Percentiles rank a stretch among this genome's conserved stretches.
phyloP scores from a whole-genome alignment of 495 filamentous ascomycete species.

The Penicillium taxi region DNA sequence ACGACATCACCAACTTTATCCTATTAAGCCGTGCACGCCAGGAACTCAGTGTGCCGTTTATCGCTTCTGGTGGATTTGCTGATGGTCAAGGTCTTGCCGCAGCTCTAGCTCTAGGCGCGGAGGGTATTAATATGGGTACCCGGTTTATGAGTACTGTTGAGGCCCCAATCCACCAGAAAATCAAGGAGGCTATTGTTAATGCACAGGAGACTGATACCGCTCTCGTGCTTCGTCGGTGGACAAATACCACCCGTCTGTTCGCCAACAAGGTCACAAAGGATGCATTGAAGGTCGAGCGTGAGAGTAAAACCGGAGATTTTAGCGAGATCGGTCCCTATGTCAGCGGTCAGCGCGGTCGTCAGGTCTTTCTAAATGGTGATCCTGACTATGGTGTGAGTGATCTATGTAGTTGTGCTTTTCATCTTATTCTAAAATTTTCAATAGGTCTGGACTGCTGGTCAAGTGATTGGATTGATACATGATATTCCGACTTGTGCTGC shows the following conservation, averaged over 20 bases:
- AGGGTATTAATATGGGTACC: constrained; percentile 93
- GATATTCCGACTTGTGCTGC: constrained; percentile 58
- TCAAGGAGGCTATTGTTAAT: constrained; percentile 86
- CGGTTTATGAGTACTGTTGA: constrained; percentile 91
- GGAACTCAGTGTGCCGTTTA: constrained; percentile 78
- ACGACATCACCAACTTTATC: constrained; percentile 97
- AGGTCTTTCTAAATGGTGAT: constrained; percentile 92
- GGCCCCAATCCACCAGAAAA: constrained; percentile 82
- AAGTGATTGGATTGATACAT: constrained; percentile 63
- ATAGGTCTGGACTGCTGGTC: constrained; percentile 66
- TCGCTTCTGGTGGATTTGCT: constrained; percentile 90
- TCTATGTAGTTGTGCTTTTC: not conserved
- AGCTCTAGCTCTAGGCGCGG: constrained; percentile 82
- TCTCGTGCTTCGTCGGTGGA: constrained; percentile 82
- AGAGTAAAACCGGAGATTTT: constrained; percentile 84
- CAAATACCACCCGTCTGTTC: constrained; percentile 83
- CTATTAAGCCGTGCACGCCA: constrained; percentile 81
- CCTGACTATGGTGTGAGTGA: constrained; percentile 75
- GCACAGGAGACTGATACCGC: constrained; percentile 87
- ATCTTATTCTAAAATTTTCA: constrained; percentile 5
- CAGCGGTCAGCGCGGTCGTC: constrained; percentile 80
- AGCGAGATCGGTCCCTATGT: constrained; percentile 83
- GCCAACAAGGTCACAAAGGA: constrained; percentile 79
- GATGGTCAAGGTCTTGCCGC: constrained; percentile 92
- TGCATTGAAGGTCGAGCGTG: constrained; percentile 72